Evolutionary conservation across 139 green algal species (phyloP).

Genomic region (Auxenochlorella pyrenoidosa): DNA sequence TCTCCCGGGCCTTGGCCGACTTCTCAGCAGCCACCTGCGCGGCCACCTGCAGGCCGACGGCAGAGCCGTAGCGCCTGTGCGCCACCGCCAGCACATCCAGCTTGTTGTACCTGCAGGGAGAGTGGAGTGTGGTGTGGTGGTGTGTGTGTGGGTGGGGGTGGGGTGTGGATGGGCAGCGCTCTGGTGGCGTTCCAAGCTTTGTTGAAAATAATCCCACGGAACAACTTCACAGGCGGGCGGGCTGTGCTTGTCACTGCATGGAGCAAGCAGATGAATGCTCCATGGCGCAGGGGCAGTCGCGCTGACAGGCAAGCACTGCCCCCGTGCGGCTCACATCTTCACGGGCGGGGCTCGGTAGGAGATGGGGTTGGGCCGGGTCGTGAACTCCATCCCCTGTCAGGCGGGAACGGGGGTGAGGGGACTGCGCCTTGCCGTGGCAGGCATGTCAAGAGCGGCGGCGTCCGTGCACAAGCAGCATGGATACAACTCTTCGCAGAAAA

Average conservation of each 20-base stretch:
- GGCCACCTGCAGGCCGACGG: not conserved
- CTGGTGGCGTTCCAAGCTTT: not conserved
- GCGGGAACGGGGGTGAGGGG: not conserved
- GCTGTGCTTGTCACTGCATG: too few relatives aligned
- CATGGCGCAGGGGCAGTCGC: too few relatives aligned
- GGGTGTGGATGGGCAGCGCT: not conserved
- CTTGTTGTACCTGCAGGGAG: conserved; percentile 13
- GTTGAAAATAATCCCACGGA: too few relatives aligned
- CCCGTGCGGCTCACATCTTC: not conserved
- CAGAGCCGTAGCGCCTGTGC: not conserved
- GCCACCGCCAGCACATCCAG: conserved; percentile 18
- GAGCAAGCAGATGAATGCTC: too few relatives aligned
- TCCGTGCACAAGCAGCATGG: not conserved
- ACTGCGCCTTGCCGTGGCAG: not conserved
- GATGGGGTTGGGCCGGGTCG: not conserved
- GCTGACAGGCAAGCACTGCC: too few relatives aligned
- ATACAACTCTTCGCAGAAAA: not conserved
- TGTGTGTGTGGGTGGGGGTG: not conserved
- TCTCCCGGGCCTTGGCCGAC: not conserved
- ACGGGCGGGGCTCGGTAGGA: not conserved
- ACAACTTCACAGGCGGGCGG: too few relatives aligned
- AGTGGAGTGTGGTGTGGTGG: not conserved
- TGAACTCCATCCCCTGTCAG: not conserved
- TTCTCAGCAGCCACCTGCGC: not conserved
- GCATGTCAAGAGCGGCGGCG: not conserved